Evolutionary conservation across 1,284 basidiomycete species (phyloP), one percentile per base, ranked within the genome.

Genomic region (Caloboletus inedulis): DNA sequence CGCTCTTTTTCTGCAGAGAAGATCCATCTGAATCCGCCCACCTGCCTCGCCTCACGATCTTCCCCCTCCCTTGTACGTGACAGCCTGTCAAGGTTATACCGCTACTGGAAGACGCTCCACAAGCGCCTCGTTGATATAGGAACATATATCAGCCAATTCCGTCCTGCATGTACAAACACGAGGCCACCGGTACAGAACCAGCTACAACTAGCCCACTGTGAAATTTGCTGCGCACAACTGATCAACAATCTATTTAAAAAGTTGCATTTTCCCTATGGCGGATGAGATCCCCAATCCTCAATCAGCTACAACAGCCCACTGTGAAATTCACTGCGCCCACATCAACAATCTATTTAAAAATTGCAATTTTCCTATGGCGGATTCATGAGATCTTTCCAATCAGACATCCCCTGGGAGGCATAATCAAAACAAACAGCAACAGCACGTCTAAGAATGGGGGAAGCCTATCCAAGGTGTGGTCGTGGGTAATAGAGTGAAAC

Each of bases 11-110:
- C 44, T 49, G 30, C 35, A 43, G 7, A 51, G 58, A 62, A 60
- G 57, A 51, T 59, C 59, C 10, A 45, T 45, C 33, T 18, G 43
- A 47, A 30, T 49, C 52, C 30, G 30, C 23, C n/a, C 35, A 16
- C 27, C 23, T 39, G 48, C 47, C 43, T 42, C 27, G 31, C 54
- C 50, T 33, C 42, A 45, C 43, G 40, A 42, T 40, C 46, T 23
- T 29, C 31, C 47, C 39, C 43, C 30, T n/a, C 35, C 27, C 31
- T 47, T 54, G 53, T 52, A 51, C 35, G 36, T 64, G 64, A 54
- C 62, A 59, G 49, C 58, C 43, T 49, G 59, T 66, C 63, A 53
- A 53, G 52, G 59, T 41, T 25, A 56, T 56, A 62, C 64, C 50
- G 57, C 62, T 40, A 62, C 56, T 54, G 62, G 59, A 4, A 21